Base-by-base conservation (phyloP, 2,329 filamentous ascomycete genomes). In the Tolypocladium amazonense region DNA sequence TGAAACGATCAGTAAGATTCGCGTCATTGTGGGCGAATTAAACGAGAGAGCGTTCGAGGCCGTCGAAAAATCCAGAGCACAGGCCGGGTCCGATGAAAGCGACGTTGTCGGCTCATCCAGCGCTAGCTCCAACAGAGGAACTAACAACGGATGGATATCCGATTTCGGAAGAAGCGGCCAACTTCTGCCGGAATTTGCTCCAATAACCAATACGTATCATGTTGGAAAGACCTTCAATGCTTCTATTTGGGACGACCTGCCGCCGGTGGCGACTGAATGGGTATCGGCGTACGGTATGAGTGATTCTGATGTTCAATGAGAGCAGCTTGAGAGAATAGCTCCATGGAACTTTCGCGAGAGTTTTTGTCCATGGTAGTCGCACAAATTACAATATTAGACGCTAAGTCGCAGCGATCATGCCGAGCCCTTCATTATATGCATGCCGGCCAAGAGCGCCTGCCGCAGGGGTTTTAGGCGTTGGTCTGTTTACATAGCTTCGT, bases 41-140 rank as follows among this genome's bases (percentile, higher is more conserved):
- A 47, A 60, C 50, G 59, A 55, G 11, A 25, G 56, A n/a, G 56
- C 59, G 6, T 38, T 56, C n/a, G 47, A 45, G 20, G 59, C 37
- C 5, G 35, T 60, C 11, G 30, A 27, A 11, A 43, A 56, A 18
- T 33, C 56, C 7, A 55, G 20, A 41, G 4, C 25, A 15, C 20
- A 23, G 4, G 27, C 9, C 58, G 62, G 25, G 25, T n/a, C 30
- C 5, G 56, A 57, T 18, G 56, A 20, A 3, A 20, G 33, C 18
- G 35, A 39, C 7, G 6, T 23, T 6, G 11, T 56, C n/a, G 53
- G 18, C 35, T 56, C 50, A 11, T 53, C 35, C 9, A 30, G 35
- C 8, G 6, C 4, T 18, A 35, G 12, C 11, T 11, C 20, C 9
- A n/a, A 6, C 20, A 20, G 18, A 35, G 30, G 18, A 35, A 9